Base-by-base conservation (phyloP, 805 yeast species). In the Pichia ethanolica region DNA sequence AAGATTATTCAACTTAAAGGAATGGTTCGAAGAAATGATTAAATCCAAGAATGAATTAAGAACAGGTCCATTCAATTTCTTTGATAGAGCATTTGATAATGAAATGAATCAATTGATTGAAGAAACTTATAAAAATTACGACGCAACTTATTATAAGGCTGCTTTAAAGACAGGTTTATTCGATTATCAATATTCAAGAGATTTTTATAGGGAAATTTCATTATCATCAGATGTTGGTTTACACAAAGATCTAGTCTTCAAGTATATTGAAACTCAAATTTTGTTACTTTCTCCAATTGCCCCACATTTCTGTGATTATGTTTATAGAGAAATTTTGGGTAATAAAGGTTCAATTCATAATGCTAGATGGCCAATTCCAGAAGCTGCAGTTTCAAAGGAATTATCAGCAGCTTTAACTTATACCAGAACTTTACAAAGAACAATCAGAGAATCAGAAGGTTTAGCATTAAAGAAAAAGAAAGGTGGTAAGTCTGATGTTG, bases 121-220 rank as follows among this genome's bases (percentile, higher is more conserved):
- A 65, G 79, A 81, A 61, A 77, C 97, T 20, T 77, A 79, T 66
- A 77, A 78, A 53, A 82, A 82, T 59, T 93, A 86, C 66, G 76
- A 74, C 26, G 71, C 68, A 43, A 86, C 97, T 37, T 77, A 82
- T 65, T 93, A 82, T 75, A 91, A 93, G 73, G 79, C 79, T 54
- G 99, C 96, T 39, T 78, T 93, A 67, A 91, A 91, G 72, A 75
- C 75, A 48, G 97, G 97, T 58, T 77, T 93, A 59, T 93, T 91
- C 60, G 99, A 93, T 67, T 86, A 83, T 78, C 98, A 90, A 72
- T 79, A 89, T 49, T 83, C 97, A 35, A 85, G 99, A 73, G 99
- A 93, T 71, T 90, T 84, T 73, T 93, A 93, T 74, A 83, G 99
- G 72, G 99, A 93, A 59, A 75, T 82, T 10, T 74, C 79, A 48